phyloP scores from a whole-genome alignment of 768 basidiomycete species.

The Podaxis sp. region DNA sequence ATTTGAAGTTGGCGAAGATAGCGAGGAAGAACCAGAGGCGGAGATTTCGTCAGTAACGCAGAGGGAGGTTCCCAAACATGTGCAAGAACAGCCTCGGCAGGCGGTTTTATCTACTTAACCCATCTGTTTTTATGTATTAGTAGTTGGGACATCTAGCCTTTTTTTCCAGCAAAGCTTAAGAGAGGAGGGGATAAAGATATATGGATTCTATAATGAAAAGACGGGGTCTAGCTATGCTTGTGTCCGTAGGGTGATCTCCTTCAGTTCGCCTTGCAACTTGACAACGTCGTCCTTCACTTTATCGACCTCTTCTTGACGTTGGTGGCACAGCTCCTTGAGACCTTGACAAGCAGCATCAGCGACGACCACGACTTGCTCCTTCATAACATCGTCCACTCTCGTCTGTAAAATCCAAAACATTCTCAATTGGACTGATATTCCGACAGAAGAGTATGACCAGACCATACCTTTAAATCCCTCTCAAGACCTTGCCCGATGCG shows the following conservation, averaged over 20 bases:
- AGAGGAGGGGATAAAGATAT: not conserved
- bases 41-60: constrained; percentile 6
- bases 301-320: constrained; percentile 44
- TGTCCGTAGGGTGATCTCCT: constrained; percentile 17
- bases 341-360: constrained; percentile 49
- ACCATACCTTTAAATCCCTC: constrained; percentile 58
- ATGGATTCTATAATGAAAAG: not conserved
- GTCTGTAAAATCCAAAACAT: constrained; percentile 29
- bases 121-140: not conserved
- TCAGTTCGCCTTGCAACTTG: constrained; percentile 35
- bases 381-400: constrained; percentile 43
- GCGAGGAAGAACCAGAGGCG: constrained; percentile 40
- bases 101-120: constrained; percentile 7
- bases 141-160: not conserved
- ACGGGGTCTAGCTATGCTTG: not conserved
- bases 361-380: constrained; percentile 50
- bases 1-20: constrained; percentile 65
- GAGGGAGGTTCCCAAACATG: constrained; percentile 17
- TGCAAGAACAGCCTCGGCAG: not conserved
- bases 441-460: constrained; percentile 9
- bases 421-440: not conserved
- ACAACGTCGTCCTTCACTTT: constrained; percentile 42
- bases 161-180: not conserved
- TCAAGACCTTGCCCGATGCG: constrained; percentile 61
- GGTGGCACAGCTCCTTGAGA: constrained; percentile 37